A percentile compares a stretch with the other conserved stretches of the same genome.
These are phyloP conservation scores for Cryphonectria radicalis DNA, from an alignment of 2,329 filamentous ascomycete species.

Conservation along the genomic window DNA sequence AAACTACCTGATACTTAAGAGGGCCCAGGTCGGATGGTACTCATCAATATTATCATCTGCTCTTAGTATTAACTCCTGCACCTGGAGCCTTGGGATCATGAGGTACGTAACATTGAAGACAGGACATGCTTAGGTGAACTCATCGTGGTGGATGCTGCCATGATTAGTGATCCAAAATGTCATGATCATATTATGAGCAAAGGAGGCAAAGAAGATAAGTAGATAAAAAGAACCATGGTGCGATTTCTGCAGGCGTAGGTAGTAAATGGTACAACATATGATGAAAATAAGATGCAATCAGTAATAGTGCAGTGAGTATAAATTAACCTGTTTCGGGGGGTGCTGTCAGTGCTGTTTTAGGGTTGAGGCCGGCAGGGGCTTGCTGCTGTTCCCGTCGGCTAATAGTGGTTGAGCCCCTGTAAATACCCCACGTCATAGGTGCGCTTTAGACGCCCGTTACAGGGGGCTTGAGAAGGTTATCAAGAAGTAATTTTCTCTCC, in stretches of 20 bases:
- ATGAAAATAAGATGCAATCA: no score
- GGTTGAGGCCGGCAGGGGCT: background rate
- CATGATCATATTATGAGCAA: no score
- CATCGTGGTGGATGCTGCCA: background rate
- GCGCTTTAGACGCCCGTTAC: background rate
- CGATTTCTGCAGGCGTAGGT: background rate
- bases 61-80: background rate
- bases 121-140: background rate
- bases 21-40: background rate
- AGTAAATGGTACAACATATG: background rate
- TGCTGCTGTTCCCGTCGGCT: slow-evolving; percentile 2
- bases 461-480: background rate
- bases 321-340: no score
- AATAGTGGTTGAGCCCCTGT: slow-evolving; percentile 2
- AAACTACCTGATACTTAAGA: background rate
- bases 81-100: background rate
- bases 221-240: background rate
- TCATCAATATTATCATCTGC: background rate
- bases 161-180: background rate
- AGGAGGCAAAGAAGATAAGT: no score
- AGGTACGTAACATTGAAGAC: background rate
- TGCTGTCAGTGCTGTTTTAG: background rate
- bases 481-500: background rate
- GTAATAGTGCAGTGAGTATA: background rate
- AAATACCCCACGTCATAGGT: slow-evolving; percentile 12